Evolutionary conservation across 1,284 basidiomycete species (phyloP), one percentile per base, ranked within the genome.

Genomic region (Somion occarium): DNA sequence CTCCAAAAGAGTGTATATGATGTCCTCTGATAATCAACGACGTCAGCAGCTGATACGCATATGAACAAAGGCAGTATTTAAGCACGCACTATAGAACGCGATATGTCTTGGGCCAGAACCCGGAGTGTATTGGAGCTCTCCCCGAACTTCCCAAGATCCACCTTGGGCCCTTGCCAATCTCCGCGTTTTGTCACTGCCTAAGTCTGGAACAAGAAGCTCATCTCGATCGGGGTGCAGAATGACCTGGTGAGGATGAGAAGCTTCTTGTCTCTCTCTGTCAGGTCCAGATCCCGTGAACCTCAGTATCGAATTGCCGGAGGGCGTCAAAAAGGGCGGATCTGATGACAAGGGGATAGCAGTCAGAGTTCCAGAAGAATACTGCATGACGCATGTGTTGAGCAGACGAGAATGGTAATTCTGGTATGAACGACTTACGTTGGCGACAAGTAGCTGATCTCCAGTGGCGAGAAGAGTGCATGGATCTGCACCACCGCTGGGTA

Each of bases 81-180:
- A 50, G 11, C 23, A 70, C 78, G 23, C 56, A 88, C 87, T 75
- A 55, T 83, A 64, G 53, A 80, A 68, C 12, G 75, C 79, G 47
- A 83, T 70, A 61, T 91, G 88, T 23, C 88, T 73, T 3, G 88
- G 87, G 1, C 88, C 88, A 23, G 76, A 69, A 0, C 88, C 88
- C 1, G 72, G 62, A 47, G 72, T 66, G 56, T 72, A 74, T 7
- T 64, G 52, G 43, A 88, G 64, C 23, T 69, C 67, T 2, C 73
- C 78, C 13, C 53, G 58, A 37, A 75, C 58, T 24, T 64, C 63
- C 79, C 84, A 85, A 26, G 57, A 60, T 1, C 75, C 78, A 1
- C 60, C 48, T 0, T 52, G 58, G 51, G 71, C 58, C 56, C 71
- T 76, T 50, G 66, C 69, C 50, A 87, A 72, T 24, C 79, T 73